Base-by-base conservation (phyloP, 257 asterid species). In the Salvia rosmarinus region DNA sequence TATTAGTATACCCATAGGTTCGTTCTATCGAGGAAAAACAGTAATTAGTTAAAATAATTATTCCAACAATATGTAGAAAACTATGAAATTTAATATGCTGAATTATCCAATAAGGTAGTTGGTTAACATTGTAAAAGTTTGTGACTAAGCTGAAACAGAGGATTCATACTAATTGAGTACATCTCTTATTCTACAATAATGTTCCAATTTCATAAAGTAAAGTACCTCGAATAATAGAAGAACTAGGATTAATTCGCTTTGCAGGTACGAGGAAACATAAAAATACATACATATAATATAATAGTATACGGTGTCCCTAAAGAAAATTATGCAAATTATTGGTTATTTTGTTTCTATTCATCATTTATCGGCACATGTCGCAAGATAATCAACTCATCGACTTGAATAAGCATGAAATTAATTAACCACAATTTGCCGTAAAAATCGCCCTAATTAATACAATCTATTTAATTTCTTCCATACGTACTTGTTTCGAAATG, bases 41-140 rank as follows among this genome's bases (percentile, higher is more conserved):
- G n/a, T 9, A 32, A 19, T 34, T 60, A 3, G 4, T 11, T 42
- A 25, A 25, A 25, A 25, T 30, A 40, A 42, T 40, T 19, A 54
- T 69, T 20, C 67, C 25, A 13, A 34, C 23, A 37, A 6, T 51
- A 68, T 37, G 7, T 13, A 35, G 40, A 3, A 32, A 34, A 57
- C 37, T 9, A 21, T 67, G 30, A 57, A 44, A 43, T 56, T 43
- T 35, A 63, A 39, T 52, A 14, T 13, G 30, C 9, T 14, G 19
- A 67, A 67, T 67, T 49, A 66, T 47, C 10, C 3, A 32, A 67
- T 49, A 49, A 67, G 72, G 72, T 67, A 50, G 72, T 50, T 43
- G 42, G 68, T 62, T 62, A 62, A 39, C 12, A 39, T 42, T 20
- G 42, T 13, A 23, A 7, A 1, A 57, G 11, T 55, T 37, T 55